Evolutionary conservation across 1,284 basidiomycete genomes (phyloP), one percentile per base, ranked within the genome.

Genomic region (Somion occarium): DNA sequence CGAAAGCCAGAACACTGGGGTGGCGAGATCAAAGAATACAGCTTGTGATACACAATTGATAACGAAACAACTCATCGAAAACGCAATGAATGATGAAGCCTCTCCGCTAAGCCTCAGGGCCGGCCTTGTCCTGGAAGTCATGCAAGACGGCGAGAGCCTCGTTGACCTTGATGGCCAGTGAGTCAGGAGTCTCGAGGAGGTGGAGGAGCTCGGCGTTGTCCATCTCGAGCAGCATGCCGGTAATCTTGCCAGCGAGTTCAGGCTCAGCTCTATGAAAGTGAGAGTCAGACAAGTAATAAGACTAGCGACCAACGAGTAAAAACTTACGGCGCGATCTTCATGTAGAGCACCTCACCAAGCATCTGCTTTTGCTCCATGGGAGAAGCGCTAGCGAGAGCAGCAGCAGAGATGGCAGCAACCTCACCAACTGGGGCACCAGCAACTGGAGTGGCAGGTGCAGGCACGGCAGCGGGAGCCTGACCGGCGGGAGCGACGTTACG

Each of bases 211-310:
- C 94, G 49, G 78, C 68, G 73, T 95, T 95, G 71, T 97, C 93
- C 92, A 98, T 97, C 82, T 98, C 94, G 59, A 96, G 82, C 61
- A 97, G 76, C 93, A 97, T 96, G 54, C 91, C 94, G 51, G 94
- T 98, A 69, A 98, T 97, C 80, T 98, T 97, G 58, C 94, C 94
- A 55, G 95, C 93, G 63, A 96, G 78, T 38, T 95, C 93, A 52
- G 93, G 91, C 56, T 90, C 80, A 43, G 79, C 59, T 19, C 85
- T 89, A 61, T 3, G 51, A 56, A 19, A 26, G 54, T 55, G 58
- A 39, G 26, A 55, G 62, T 53, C 58, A 54, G 47, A 58, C 51
- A 37, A 51, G 49, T 54, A 50, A 49, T 20, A n/a, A 37, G 48
- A 48, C 23, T 50, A 22, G 46, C 34, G 44, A 24, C 26, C 50